Percentiles rank a stretch among this genome's conserved stretches.
phyloP scores from a whole-genome alignment of 2,329 filamentous ascomycete genomes.

The Pyrenophora graminea region DNA sequence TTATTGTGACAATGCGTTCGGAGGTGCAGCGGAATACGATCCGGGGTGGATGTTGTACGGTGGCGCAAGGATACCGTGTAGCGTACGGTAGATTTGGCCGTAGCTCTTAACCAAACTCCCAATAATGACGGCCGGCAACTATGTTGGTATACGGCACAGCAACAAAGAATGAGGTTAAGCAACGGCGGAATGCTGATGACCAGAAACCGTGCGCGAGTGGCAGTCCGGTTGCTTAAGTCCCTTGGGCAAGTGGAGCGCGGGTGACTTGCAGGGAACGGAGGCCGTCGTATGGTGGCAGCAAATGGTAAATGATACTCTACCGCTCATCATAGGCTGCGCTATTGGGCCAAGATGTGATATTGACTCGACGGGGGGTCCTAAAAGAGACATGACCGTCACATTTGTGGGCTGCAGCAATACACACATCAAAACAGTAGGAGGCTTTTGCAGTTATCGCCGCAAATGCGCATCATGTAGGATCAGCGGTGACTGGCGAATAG shows the following conservation, averaged over 20 bases:
- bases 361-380: slow-evolving; percentile 29
- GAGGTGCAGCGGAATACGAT: slow-evolving; percentile 32
- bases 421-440: slow-evolving; percentile 22
- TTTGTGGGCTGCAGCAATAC: slow-evolving; percentile 29
- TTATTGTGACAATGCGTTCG: slow-evolving; percentile 39
- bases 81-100: slow-evolving; percentile 21
- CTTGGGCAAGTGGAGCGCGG: slow-evolving; percentile 34
- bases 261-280: slow-evolving; percentile 37
- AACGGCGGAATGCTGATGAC: slow-evolving; percentile 14
- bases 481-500: slow-evolving; percentile 34
- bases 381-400: slow-evolving; percentile 34
- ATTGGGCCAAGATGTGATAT: slow-evolving; percentile 49
- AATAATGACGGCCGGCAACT: slow-evolving; percentile 17
- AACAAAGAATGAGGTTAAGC: slow-evolving; percentile 8
- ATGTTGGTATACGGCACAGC: slow-evolving; percentile 9
- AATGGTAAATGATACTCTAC: slow-evolving; percentile 43
- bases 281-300: slow-evolving; percentile 37
- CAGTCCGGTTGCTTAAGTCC: slow-evolving; percentile 41
- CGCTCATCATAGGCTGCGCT: slow-evolving; percentile 40
- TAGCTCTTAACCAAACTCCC: slow-evolving; percentile 25
- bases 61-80: slow-evolving; percentile 29
- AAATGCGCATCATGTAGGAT: slow-evolving; percentile 28
- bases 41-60: slow-evolving; percentile 23
- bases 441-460: slow-evolving; percentile 16
- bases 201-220: slow-evolving; percentile 35